Evolutionary conservation across 2,329 filamentous ascomycete species (phyloP), one percentile per base, ranked within the genome.

Genomic region (Chaetomium sp.): DNA sequence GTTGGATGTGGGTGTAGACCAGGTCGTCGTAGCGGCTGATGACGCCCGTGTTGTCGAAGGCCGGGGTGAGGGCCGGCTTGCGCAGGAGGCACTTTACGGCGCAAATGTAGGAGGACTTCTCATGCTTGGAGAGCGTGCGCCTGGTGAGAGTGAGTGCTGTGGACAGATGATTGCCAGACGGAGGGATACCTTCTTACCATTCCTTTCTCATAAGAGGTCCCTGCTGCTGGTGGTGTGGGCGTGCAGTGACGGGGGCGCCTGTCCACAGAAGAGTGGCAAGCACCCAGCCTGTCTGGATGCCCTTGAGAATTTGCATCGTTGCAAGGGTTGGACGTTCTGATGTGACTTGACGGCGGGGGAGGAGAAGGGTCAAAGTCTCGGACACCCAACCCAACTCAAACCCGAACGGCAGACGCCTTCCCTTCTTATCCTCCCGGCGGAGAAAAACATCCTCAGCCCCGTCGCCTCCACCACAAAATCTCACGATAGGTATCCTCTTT

Each of bases 11-110:
- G 5, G 76, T 75, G 45, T 75, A 75, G 57, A 77, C 73, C 25
- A 79, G 71, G 63, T 79, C 77, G 25, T 78, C 77, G 63, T 76
- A 79, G 33, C 76, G 71, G 65, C 62, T 63, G 51, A 67, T 19
- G 45, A 67, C 63, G 38, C 68, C 68, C 21, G 63, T 50, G 68
- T 76, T 50, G 65, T 57, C 5, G 74, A 70, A 33, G 71, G 72
- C 5, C 65, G 59, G 64, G 68, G 75, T 59, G 38, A 65, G 23
- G 0, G 76, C 71, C 3, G 75, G 74, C 25, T 72, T 72, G 61
- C 66, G 67, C 64, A 76, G 71, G 33, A 78, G 68, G 69, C 76
- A 78, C 67, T 75, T 54, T 7, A 60, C 58, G 12, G 58, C 58
- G 31, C 19, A 13, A 49, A 78, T 67, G 65, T 76, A 78, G 42